Evolutionary conservation across 192 early-diverging fungal species (phyloP).

Genomic region (Chytriomyces sp.): DNA sequence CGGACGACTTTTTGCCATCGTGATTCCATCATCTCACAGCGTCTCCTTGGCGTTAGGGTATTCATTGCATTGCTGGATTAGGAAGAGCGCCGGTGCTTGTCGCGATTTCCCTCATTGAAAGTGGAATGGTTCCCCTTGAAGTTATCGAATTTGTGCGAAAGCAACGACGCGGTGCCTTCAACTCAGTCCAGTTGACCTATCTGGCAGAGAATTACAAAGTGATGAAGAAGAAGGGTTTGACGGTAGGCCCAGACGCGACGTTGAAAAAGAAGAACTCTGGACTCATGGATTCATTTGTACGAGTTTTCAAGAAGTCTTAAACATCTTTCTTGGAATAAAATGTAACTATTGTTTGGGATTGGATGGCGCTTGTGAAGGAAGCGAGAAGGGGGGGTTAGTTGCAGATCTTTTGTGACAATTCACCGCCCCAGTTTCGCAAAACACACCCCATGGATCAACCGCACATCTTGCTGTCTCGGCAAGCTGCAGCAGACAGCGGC

Average conservation of each 20-base stretch:
- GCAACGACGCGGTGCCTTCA: constrained; percentile 75
- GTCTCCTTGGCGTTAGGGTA: constrained; percentile 41
- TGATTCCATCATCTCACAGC: neutral
- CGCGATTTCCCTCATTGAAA: constrained; percentile 80
- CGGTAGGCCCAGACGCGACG: neutral
- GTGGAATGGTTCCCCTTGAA: constrained; percentile 76
- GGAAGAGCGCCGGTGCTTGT: constrained; percentile 94
- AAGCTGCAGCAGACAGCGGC: no score
- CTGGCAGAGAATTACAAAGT: constrained; percentile 62
- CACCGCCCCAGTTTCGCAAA: no score
- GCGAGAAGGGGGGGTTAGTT: no score
- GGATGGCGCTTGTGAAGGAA: neutral
- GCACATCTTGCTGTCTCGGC: no score
- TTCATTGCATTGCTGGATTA: constrained; percentile 94
- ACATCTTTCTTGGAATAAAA: neutral
- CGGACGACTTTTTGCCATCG: neutral
- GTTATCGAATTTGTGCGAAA: constrained; percentile 73
- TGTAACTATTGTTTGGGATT: neutral
- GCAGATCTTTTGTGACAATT: no score
- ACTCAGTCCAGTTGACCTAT: constrained; percentile 65
- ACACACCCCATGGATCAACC: no score
- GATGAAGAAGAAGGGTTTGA: constrained; percentile 13
- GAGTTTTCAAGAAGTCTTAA: constrained; percentile 9
- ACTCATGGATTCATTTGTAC: constrained; percentile 3
- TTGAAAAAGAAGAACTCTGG: constrained; percentile 13